phyloP scores from a whole-genome alignment of 78 protist genomes.

The Tieghemostelium lacteum region DNA sequence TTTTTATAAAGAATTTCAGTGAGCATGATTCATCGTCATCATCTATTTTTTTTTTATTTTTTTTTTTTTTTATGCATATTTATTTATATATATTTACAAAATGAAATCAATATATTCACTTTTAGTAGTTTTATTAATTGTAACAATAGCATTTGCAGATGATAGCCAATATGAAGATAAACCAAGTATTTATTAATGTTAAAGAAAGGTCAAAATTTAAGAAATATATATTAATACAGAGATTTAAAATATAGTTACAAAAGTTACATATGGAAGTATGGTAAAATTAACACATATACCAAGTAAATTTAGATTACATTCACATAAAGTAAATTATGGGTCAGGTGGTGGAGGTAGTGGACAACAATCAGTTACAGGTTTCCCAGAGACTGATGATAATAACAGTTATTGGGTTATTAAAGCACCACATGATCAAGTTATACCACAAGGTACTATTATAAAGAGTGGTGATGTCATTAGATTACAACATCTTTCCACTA shows the following conservation, averaged over 20 bases:
- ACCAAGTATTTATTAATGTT: background rate
- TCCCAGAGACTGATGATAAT: conserved; percentile 85
- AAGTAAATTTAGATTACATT: conserved; percentile 74
- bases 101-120: background rate
- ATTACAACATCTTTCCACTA: conserved; percentile 77
- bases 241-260: conserved; percentile 5
- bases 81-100: background rate
- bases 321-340: conserved; percentile 86
- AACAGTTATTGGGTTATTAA: conserved; percentile 85
- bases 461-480: conserved; percentile 78
- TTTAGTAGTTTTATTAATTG: too few relatives aligned
- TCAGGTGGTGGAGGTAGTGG: conserved; percentile 82
- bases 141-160: background rate
- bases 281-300: conserved; percentile 77
- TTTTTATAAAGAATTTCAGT: too few relatives aligned
- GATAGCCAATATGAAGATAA: background rate
- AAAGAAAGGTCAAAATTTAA: too few relatives aligned
- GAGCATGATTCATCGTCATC: too few relatives aligned
- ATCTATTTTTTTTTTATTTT: too few relatives aligned
- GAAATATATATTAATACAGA: background rate
- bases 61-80: too few relatives aligned
- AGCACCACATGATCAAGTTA: conserved; percentile 43
- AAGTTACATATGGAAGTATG: conserved; percentile 88
- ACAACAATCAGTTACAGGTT: conserved; percentile 91
- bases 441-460: conserved; percentile 57